Base-by-base conservation (phyloP, 2,329 filamentous ascomycete genomes). In the Endocalyx cinctus region DNA sequence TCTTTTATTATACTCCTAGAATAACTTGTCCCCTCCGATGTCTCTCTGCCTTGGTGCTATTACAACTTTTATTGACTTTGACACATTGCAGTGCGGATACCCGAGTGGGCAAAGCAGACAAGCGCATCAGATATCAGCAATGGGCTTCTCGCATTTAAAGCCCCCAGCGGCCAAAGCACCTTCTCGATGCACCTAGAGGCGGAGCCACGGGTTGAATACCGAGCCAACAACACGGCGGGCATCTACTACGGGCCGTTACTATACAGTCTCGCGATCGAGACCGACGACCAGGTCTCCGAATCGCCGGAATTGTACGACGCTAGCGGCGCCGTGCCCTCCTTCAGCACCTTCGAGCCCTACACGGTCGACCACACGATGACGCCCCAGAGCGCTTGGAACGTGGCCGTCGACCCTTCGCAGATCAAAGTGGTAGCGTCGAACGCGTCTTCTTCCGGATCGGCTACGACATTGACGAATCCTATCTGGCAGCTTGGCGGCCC, bases 1-100 rank as follows among this genome's bases (percentile, higher is more conserved):
- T n/a, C n/a, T n/a, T n/a, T n/a, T n/a, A n/a, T n/a, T n/a, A n/a
- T n/a, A n/a, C n/a, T n/a, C n/a, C n/a, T n/a, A n/a, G n/a, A n/a
- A n/a, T n/a, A n/a, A n/a, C n/a, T n/a, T n/a, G n/a, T n/a, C n/a
- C n/a, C n/a, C n/a, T n/a, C n/a, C n/a, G n/a, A n/a, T n/a, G n/a
- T n/a, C n/a, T n/a, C n/a, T n/a, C n/a, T n/a, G n/a, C n/a, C n/a
- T n/a, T n/a, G n/a, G n/a, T n/a, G n/a, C n/a, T n/a, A n/a, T n/a
- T n/a, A n/a, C n/a, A n/a, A n/a, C n/a, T n/a, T n/a, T n/a, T n/a
- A n/a, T n/a, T n/a, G n/a, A n/a, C n/a, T n/a, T n/a, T n/a, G n/a
- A n/a, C n/a, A n/a, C n/a, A n/a, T n/a, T n/a, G n/a, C n/a, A n/a
- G 49, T 57, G 12, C 52, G 55, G 6, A 55, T 58, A 17, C 55